Evolutionary conservation across 2,329 filamentous ascomycete species (phyloP).

Genomic region (Allantophomopsis cytisporea): DNA sequence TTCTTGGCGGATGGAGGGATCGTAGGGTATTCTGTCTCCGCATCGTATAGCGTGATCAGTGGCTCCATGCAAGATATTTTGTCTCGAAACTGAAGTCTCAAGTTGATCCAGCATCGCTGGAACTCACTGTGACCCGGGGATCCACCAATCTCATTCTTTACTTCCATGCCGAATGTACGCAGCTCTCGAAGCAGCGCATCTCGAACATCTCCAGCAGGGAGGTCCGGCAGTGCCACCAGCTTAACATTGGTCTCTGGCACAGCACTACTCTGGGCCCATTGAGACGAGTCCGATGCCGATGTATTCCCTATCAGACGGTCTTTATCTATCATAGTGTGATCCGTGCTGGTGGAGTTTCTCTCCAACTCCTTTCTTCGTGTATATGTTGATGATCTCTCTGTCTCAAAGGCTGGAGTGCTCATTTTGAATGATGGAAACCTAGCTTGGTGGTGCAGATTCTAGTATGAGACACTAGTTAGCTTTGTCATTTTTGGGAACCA

Average conservation of each 20-base stretch:
- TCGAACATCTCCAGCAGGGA: conserved; percentile 50
- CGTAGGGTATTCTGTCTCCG: conserved; percentile 5
- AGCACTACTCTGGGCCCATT: no score
- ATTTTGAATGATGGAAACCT: no score
- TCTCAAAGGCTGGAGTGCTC: no score
- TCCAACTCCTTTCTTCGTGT: no score
- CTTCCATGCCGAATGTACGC: conserved; percentile 35
- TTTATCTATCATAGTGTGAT: no score
- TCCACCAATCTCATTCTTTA: conserved; percentile 39
- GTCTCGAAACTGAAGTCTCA: conserved; percentile 20
- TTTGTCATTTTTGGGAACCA: no score
- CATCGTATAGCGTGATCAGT: conserved; percentile 6
- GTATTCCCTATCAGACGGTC: no score
- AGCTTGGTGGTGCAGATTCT: no score
- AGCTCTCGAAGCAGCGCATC: conserved; percentile 49
- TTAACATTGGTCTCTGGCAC: conserved; percentile 32
- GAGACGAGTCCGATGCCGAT: no score
- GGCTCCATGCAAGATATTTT: conserved; percentile 21
- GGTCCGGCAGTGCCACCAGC: conserved; percentile 47
- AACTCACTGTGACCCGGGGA: conserved; percentile 37
- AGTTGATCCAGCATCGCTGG: conserved; percentile 21
- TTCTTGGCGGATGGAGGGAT: conserved; percentile 3
- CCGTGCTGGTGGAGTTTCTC: no score
- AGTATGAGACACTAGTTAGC: no score
- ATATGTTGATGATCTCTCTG: no score